Base-by-base conservation (phyloP, 2,329 filamentous ascomycete species). In the Anthostomella pinea region DNA sequence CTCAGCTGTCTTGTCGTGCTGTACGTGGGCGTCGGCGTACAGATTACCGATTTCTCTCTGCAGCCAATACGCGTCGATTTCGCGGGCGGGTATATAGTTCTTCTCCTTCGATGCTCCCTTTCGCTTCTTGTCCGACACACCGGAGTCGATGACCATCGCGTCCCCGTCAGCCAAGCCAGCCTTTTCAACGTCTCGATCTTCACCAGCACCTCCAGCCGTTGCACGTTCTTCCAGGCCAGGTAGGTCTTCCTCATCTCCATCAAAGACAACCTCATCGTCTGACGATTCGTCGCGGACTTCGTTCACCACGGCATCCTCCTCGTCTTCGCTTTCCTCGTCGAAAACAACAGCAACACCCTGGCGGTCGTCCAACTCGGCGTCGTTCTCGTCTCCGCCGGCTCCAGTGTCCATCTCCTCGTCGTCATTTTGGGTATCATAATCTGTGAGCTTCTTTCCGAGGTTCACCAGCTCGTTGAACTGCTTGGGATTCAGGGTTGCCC, bases 281-380 rank as follows among this genome's bases (percentile, higher is more conserved):
- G 86, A 90, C 9, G 84, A 83, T 51, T 90, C 87, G 46, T 97
- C 93, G 45, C 87, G 82, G 15, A 98, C 82, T 65, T 97, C 91
- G 54, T 89, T 81, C 8, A 89, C 79, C 51, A 89, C 77, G 8
- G 77, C 83, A 29, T 79, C 82, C 26, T 84, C 85, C 33, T 87
- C 86, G 46, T 95, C 90, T 26, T 96, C 90, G 15, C 87, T 83
- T 32, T 89, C 85, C 43, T 94, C 88, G 47, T 95, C 91, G 59
- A 98, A 98, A 25, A 95, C 90, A 29, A 98, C 93, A 22, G 94
- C 93, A 29, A 98, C 93, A 72, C 93, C 93, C 63, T 98, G 89
- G 32, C 88, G 83, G 54, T 96, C 90, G 56, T 96, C 93, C 32
- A 96, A 79, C 59, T 96, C 90, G 19, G 78, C 84, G 29, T 83